phyloP scores from a whole-genome alignment of 2,329 filamentous ascomycete species.

The Fusarium graminum region DNA sequence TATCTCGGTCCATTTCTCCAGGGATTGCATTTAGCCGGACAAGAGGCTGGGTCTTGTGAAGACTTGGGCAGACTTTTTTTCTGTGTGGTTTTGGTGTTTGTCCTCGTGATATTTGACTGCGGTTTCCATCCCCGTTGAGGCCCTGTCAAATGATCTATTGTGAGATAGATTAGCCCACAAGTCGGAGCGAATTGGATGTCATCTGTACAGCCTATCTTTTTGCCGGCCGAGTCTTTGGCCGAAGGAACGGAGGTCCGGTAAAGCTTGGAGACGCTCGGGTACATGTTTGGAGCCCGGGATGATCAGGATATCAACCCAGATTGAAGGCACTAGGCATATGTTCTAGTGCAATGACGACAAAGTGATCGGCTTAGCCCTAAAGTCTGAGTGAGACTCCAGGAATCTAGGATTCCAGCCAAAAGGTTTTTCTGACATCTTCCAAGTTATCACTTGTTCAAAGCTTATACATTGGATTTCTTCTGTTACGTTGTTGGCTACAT shows the following conservation, averaged over 20 bases:
- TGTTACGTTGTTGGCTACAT: slow-evolving; percentile 6
- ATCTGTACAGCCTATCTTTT: slow-evolving; percentile 8
- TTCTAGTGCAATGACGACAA: slow-evolving; percentile 12
- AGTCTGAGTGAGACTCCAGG: not conserved
- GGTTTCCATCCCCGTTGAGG: slow-evolving; percentile 3
- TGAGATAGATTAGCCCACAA: slow-evolving; percentile 8
- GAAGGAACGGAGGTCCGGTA: slow-evolving; percentile 20
- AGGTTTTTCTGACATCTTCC: slow-evolving; percentile 10
- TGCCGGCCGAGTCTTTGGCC: slow-evolving; percentile 22
- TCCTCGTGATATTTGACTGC: slow-evolving; percentile 3
- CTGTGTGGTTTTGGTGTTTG: not conserved
- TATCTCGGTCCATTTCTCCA: slow-evolving; percentile 45
- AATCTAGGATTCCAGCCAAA: not conserved
- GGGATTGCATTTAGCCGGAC: slow-evolving; percentile 45
- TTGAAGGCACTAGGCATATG: not conserved
- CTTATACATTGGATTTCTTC: slow-evolving; percentile 1
- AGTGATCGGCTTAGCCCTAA: slow-evolving; percentile 6
- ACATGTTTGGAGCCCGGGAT: slow-evolving; percentile 1
- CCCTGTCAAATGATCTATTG: slow-evolving; percentile 18
- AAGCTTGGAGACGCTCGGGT: not conserved
- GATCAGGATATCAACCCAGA: slow-evolving; percentile 3
- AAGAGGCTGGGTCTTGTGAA: slow-evolving; percentile 35
- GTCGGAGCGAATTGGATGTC: slow-evolving; percentile 15
- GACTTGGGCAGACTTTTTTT: slow-evolving; percentile 27
- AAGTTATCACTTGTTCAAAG: slow-evolving; percentile 5